Percentiles rank a stretch among this genome's conserved stretches.
Conservation (phyloP, 2,329 filamentous ascomycete genomes). For the Ampelomyces quisqualis region DNA sequence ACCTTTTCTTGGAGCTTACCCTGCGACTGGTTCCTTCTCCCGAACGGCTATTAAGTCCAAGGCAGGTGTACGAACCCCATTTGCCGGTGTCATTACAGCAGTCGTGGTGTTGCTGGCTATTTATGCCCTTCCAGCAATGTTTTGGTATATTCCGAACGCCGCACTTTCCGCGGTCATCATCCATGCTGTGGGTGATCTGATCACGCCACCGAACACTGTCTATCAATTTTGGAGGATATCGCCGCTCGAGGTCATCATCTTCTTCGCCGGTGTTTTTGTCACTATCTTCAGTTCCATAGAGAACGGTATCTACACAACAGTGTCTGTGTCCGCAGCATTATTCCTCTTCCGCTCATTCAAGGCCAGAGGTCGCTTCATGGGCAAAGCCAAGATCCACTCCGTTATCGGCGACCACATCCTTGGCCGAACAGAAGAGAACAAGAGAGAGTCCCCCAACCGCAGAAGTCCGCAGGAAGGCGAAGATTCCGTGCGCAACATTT, state of each 20-base stretch:
- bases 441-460: conserved; percentile 15
- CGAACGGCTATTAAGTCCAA: conserved; percentile 97
- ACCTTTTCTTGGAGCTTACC: conserved; percentile 87
- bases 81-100: conserved; percentile 87
- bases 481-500: conserved; percentile 69
- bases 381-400: conserved; percentile 80
- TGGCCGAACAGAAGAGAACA: conserved; percentile 51
- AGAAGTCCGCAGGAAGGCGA: conserved; percentile 32
- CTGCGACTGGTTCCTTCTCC: conserved; percentile 92
- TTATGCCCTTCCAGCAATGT: conserved; percentile 83
- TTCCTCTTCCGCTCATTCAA: conserved; percentile 82
- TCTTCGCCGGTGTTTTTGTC: conserved; percentile 88
- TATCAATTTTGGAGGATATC: conserved; percentile 96
- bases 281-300: conserved; percentile 88
- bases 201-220: conserved; percentile 86
- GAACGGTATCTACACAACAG: conserved; percentile 86
- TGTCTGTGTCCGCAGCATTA: conserved; percentile 72
- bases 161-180: conserved; percentile 88
- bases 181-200: conserved; percentile 89
- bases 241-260: conserved; percentile 86
- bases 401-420: conserved; percentile 71
- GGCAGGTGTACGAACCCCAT: conserved; percentile 87
- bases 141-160: conserved; percentile 89
- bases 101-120: conserved; percentile 84
- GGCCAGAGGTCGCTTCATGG: conserved; percentile 80